Base-by-base conservation (phyloP, 306 rosid genomes). In the Medicago ruthenica region DNA sequence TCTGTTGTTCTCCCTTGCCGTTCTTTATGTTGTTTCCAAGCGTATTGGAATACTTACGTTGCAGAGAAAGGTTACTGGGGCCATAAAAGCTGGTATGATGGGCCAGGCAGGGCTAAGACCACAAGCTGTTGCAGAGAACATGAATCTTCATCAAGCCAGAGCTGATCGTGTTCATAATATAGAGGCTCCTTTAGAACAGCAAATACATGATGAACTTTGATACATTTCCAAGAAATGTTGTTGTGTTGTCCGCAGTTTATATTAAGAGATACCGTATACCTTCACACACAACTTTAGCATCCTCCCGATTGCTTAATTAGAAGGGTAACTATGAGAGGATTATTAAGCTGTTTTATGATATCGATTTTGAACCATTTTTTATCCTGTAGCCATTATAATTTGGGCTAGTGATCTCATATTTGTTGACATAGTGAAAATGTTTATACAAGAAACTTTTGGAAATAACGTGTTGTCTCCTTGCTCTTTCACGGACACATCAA, bases 21-120 rank as follows among this genome's bases (percentile, higher is more conserved):
- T 92, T 76, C 89, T 95, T 14, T 89, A 95, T 80, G 97, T 90
- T 67, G 95, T 90, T 71, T 92, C 95, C 13, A 94, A 88, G 89
- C 90, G 97, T 44, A 77, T 95, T 40, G 92, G 96, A 13, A 18
- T 92, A 24, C 91, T 92, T 24, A 67, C 62, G n/a, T 80, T 90
- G 80, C 90, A 87, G 85, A 85, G 92, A 86, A 79, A 86, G 70
- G 93, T 92, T 75, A 90, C 89, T 9, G 90, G 88, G 70, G 97
- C 97, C 54, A 66, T 90, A 27, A 95, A 89, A 81, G 97, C 96
- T 12, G 97, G 96, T 66, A 47, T 90, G 86, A 84, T 59, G 61
- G 86, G 88, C 45, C 89, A 85, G 60, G 92, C 84, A 45, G 83
- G 74, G 11, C 45, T 76, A 15, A 85, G 85, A 83, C 89, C 81